Evolutionary conservation across 345 rosid genomes (phyloP).

Genomic region (Citrus sp.): DNA sequence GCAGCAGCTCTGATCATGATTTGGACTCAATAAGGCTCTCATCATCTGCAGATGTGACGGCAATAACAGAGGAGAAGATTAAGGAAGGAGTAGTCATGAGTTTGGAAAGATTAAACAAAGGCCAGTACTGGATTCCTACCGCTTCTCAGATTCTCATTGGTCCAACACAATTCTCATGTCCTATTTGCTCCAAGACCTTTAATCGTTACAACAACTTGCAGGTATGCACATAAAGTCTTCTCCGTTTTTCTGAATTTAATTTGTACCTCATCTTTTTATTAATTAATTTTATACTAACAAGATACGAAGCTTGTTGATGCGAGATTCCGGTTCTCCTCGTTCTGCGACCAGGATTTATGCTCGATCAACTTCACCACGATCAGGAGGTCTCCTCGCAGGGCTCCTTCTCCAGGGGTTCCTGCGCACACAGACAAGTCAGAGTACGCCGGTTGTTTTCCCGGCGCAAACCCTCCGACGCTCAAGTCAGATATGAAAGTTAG

Average conservation of each 20-base stretch:
- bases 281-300: too few relatives aligned
- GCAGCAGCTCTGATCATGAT: conserved; percentile 7
- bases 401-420: too few relatives aligned
- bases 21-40: conserved; percentile 18
- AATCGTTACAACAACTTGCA: conserved; percentile 63
- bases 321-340: too few relatives aligned
- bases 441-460: too few relatives aligned
- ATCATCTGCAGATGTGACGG: background rate
- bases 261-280: background rate
- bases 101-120: conserved; percentile 23
- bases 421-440: too few relatives aligned
- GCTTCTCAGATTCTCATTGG: conserved; percentile 63
- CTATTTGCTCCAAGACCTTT: conserved; percentile 54
- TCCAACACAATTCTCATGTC: conserved; percentile 56
- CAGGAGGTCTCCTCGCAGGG: too few relatives aligned
- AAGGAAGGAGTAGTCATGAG: conserved; percentile 10
- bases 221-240: conserved; percentile 18
- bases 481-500: too few relatives aligned
- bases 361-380: too few relatives aligned
- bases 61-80: background rate
- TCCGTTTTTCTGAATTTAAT: background rate
- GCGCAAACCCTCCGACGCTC: too few relatives aligned
- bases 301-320: too few relatives aligned
- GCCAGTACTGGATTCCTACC: conserved; percentile 61
- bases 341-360: too few relatives aligned